Evolutionary conservation across 1,139 yeast genomes (phyloP).

Genomic region (Suhomyces taliae): DNA sequence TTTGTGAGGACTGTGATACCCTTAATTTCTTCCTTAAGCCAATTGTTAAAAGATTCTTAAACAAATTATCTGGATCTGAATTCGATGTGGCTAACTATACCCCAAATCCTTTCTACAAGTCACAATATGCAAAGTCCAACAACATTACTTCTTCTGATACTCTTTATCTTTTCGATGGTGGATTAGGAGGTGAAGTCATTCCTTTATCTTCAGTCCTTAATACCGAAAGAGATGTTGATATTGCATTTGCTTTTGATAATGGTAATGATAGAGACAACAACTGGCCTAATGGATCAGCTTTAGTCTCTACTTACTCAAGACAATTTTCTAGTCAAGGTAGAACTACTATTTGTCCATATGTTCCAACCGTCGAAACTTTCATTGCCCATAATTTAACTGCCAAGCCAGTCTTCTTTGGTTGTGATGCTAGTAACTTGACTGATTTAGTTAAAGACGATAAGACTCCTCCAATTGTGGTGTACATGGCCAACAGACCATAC

Average conservation of each 20-base stretch:
- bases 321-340: slow-evolving; percentile 65
- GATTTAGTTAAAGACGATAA: slow-evolving; percentile 28
- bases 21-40: slow-evolving; percentile 50
- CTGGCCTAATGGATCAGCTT: slow-evolving; percentile 47
- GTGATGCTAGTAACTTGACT: slow-evolving; percentile 69
- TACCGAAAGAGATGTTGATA: slow-evolving; percentile 36
- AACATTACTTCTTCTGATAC: slow-evolving; percentile 32
- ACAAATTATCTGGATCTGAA: slow-evolving; percentile 39
- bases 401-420: slow-evolving; percentile 83
- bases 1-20: slow-evolving; percentile 46
- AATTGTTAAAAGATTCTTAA: slow-evolving; percentile 45
- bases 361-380: slow-evolving; percentile 74
- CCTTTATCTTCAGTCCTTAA: slow-evolving; percentile 39
- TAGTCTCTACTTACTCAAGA: slow-evolving; percentile 58
- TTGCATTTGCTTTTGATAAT: slow-evolving; percentile 40
- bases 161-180: slow-evolving; percentile 44
- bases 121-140: slow-evolving; percentile 37
- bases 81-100: slow-evolving; percentile 42
- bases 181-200: slow-evolving; percentile 39
- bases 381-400: slow-evolving; percentile 52
- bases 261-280: slow-evolving; percentile 37
- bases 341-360: slow-evolving; percentile 75
- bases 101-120: slow-evolving; percentile 54
- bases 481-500: slow-evolving; percentile 76
- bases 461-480: slow-evolving; percentile 72